A percentile compares a stretch with the other conserved stretches of the same genome.
Evolutionary conservation across 2,329 filamentous ascomycete species (phyloP).

Genomic region (Aspergillus sp.): DNA sequence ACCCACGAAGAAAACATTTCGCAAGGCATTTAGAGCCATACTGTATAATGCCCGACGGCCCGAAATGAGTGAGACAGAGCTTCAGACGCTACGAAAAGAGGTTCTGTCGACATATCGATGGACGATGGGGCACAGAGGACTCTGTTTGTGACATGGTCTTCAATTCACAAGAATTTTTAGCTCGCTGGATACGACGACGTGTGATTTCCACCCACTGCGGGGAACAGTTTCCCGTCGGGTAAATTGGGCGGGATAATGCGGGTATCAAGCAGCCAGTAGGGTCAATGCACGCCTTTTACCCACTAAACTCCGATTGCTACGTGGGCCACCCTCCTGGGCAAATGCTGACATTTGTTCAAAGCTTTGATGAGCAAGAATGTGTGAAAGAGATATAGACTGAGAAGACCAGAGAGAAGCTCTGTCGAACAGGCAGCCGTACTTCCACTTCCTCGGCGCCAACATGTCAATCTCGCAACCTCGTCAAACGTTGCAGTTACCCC

Average conservation of each 20-base stretch:
- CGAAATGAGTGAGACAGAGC: slow-evolving; percentile 44
- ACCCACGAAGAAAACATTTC: slow-evolving; percentile 55
- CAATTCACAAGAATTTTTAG: too few relatives aligned
- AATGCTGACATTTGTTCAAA: too few relatives aligned
- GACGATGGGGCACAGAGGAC: slow-evolving; percentile 37
- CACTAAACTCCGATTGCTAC: not conserved
- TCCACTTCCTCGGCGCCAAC: not conserved
- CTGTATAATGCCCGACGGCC: slow-evolving; percentile 51
- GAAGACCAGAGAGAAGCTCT: not conserved
- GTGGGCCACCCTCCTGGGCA: not conserved
- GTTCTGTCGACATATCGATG: slow-evolving; percentile 59
- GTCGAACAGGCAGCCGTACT: not conserved
- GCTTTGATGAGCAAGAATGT: too few relatives aligned
- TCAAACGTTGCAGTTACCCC: not conserved
- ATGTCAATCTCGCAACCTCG: not conserved
- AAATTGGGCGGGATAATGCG: not conserved
- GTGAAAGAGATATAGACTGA: not conserved
- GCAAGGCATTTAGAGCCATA: slow-evolving; percentile 57
- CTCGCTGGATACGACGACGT: not conserved
- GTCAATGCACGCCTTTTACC: not conserved
- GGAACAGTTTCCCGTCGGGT: not conserved
- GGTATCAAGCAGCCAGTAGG: not conserved
- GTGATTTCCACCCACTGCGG: not conserved
- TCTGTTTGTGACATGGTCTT: not conserved
- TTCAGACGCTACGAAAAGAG: slow-evolving; percentile 53